These are phyloP conservation scores for Hamigera avellanea DNA, from an alignment of 495 filamentous ascomycete species.

Conservation along the genomic window DNA sequence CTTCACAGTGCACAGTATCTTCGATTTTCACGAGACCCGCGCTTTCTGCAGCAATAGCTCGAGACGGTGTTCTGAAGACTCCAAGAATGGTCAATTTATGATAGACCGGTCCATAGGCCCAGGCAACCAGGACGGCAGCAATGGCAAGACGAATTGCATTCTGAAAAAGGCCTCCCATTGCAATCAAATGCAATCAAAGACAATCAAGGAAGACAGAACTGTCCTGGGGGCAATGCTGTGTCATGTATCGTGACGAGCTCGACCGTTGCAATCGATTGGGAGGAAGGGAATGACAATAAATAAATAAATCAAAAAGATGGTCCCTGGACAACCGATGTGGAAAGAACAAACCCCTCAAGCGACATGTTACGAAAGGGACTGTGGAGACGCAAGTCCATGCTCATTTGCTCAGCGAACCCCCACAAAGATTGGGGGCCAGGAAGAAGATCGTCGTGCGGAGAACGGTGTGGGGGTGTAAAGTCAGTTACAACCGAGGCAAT, in stretches of 20 bases:
- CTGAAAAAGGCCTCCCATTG: slow-evolving; percentile 11
- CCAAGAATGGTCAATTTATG: slow-evolving; percentile 21
- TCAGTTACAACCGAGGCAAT: no score
- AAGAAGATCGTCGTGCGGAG: no score
- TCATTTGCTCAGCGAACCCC: no score
- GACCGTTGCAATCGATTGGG: no score
- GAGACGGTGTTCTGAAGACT: slow-evolving; percentile 14
- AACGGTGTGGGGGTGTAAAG: no score
- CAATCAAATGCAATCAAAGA: not conserved
- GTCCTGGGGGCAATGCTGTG: no score
- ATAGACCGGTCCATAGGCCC: slow-evolving; percentile 18
- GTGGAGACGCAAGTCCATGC: no score
- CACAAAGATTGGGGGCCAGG: no score
- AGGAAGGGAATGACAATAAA: no score
- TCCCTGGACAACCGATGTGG: not conserved
- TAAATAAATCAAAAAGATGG: no score
- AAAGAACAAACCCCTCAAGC: not conserved
- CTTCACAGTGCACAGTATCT: slow-evolving; percentile 47
- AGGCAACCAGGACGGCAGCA: slow-evolving; percentile 20
- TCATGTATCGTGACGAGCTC: no score
- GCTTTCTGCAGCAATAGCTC: slow-evolving; percentile 18
- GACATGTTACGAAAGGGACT: not conserved
- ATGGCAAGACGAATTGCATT: slow-evolving; percentile 13
- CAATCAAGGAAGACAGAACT: not conserved
- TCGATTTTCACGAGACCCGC: slow-evolving; percentile 28